Percentiles rank a stretch among this genome's conserved stretches.
phyloP scores from a whole-genome alignment of 2,329 filamentous ascomycete genomes.

The Graphilbum ipis-grandicollis region DNA sequence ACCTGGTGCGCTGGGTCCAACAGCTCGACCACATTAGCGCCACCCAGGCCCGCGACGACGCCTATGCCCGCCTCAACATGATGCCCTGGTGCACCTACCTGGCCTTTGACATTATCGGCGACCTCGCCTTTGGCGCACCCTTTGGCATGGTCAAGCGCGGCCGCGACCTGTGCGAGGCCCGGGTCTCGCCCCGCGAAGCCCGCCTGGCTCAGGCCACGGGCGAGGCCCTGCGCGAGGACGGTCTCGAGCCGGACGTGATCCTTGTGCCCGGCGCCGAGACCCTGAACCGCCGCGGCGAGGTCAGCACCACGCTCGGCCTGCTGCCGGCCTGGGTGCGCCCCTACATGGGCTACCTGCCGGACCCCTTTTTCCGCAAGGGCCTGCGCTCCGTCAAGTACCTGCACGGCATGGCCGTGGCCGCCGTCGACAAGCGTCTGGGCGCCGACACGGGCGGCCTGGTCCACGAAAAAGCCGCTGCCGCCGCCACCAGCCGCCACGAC shows the following conservation, averaged over 20 bases:
- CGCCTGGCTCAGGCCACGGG: too few relatives aligned
- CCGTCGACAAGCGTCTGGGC: slow-evolving; percentile 6
- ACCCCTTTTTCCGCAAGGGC: slow-evolving; percentile 6
- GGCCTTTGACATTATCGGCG: slow-evolving; percentile 22
- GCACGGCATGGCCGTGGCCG: slow-evolving; percentile 7
- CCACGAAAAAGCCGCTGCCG: slow-evolving; percentile 1
- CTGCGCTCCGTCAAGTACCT: slow-evolving; percentile 5
- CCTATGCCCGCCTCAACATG: slow-evolving; percentile 6
- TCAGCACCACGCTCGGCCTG: slow-evolving; percentile 7
- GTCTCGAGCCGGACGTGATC: too few relatives aligned
- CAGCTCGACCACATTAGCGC: slow-evolving; percentile 4
- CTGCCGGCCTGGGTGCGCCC: slow-evolving; percentile 4
- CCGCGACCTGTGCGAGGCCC: slow-evolving; percentile 6
- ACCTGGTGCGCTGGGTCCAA: slow-evolving; percentile 5
- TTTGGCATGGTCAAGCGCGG: slow-evolving; percentile 14
- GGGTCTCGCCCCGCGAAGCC: too few relatives aligned
- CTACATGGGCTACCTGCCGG: slow-evolving; percentile 3
- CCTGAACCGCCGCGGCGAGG: slow-evolving; percentile 7
- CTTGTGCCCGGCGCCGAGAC: slow-evolving; percentile 6
- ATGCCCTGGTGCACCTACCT: slow-evolving; percentile 15
- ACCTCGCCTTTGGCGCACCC: slow-evolving; percentile 25
- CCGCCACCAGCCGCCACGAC: slow-evolving; percentile 5
- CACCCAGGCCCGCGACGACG: too few relatives aligned
- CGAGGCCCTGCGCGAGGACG: too few relatives aligned
- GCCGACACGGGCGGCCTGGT: slow-evolving; percentile 2